phyloP scores from a whole-genome alignment of 1,139 yeast genomes.

The Maudiozyma humilis region DNA sequence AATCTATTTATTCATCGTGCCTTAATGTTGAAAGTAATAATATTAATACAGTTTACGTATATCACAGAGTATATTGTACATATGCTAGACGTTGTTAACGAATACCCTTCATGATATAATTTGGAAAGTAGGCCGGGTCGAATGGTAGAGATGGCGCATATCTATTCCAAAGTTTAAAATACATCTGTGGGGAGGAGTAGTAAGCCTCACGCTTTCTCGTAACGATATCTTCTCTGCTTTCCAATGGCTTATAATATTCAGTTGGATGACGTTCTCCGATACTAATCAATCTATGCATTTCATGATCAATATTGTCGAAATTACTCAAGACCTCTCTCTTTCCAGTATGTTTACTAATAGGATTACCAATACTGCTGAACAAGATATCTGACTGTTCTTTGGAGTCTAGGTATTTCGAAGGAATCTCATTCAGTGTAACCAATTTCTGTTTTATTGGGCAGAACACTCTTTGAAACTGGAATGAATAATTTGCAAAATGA shows the following conservation, averaged over 20 bases:
- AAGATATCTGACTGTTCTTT: conserved; percentile 23
- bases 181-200: background rate
- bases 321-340: conserved; percentile 21
- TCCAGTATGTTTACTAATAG: conserved; percentile 14
- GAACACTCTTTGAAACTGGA: conserved; percentile 76
- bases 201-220: background rate
- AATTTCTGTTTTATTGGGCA: conserved; percentile 47
- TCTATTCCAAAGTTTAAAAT: conserved; percentile 2
- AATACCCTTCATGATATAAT: background rate
- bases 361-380: conserved; percentile 58
- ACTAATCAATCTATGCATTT: conserved; percentile 49
- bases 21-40: background rate
- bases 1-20: background rate
- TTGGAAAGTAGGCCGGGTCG: background rate
- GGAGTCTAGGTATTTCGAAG: conserved; percentile 28
- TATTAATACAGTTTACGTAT: no score
- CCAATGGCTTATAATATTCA: background rate
- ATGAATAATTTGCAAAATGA: conserved; percentile 63
- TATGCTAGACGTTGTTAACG: no score
- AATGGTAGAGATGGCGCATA: conserved; percentile 3
- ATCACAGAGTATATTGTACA: no score
- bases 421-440: conserved; percentile 51
- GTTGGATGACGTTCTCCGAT: conserved; percentile 58
- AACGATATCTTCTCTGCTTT: conserved; percentile 4
- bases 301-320: conserved; percentile 32